These are phyloP conservation scores for Aquilaria yunnanensis DNA, from an alignment of 345 rosid genomes.

Conservation along the genomic window DNA sequence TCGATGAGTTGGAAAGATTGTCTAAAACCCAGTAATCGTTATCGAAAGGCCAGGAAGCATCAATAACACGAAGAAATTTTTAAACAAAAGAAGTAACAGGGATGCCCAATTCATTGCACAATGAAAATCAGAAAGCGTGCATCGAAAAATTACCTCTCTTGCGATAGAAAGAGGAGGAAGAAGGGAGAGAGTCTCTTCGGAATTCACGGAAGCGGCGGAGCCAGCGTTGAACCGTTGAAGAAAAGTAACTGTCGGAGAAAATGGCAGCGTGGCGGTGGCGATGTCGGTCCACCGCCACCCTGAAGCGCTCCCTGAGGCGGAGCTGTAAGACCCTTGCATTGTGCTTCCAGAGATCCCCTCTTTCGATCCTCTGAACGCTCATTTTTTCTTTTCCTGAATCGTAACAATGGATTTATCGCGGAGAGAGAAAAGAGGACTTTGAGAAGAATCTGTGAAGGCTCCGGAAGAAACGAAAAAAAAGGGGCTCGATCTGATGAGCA, in stretches of 20 bases:
- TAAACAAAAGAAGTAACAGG: background rate
- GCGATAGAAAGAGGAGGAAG: conserved; percentile 66
- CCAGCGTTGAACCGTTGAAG: conserved; percentile 60
- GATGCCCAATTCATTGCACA: background rate
- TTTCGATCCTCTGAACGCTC: conserved; percentile 54
- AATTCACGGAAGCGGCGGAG: conserved; percentile 57
- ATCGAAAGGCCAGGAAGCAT: background rate
- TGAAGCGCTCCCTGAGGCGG: conserved; percentile 65
- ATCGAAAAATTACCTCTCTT: conserved; percentile 44
- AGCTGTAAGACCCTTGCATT: conserved; percentile 56
- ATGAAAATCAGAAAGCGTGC: background rate
- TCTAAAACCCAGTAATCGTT: background rate
- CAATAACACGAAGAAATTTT: background rate
- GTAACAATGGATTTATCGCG: too few relatives aligned
- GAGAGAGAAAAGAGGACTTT: background rate
- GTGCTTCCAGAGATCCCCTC: conserved; percentile 80
- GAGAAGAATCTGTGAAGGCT: too few relatives aligned
- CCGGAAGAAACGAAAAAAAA: too few relatives aligned
- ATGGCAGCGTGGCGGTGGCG: conserved; percentile 35
- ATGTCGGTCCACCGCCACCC: conserved; percentile 67
- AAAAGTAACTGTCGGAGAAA: conserved; percentile 50
- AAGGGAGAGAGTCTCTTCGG: conserved; percentile 74
- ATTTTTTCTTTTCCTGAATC: conserved; percentile 11
- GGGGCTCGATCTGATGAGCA: too few relatives aligned
- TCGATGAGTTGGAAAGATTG: background rate